Percentiles rank a stretch among this genome's conserved stretches.
Conservation (phyloP, 352 stramenopile genomes). For the Phytophthora cryptogea region DNA sequence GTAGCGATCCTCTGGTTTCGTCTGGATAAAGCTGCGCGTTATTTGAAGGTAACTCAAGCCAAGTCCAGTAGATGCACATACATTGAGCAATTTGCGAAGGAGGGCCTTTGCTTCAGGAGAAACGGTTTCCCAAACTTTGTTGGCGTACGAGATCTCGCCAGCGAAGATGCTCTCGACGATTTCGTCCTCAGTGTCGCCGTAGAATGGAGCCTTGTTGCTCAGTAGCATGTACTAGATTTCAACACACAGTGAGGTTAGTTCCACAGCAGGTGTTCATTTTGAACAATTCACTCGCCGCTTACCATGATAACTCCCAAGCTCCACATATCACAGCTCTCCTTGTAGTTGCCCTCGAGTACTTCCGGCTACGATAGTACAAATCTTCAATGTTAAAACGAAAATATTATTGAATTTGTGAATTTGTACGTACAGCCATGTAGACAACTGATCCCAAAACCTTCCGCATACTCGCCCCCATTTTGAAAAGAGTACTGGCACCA, state of each 20-base stretch:
- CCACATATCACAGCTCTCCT: slow-evolving; percentile 77
- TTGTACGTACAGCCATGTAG: slow-evolving; percentile 79
- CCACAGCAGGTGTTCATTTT: not conserved
- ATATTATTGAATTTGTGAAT: not conserved
- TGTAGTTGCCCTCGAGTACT: slow-evolving; percentile 76
- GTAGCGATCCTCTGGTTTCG: slow-evolving; percentile 52
- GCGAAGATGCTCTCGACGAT: slow-evolving; percentile 79
- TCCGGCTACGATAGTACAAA: slow-evolving; percentile 42
- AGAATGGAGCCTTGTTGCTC: slow-evolving; percentile 77
- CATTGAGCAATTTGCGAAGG: slow-evolving; percentile 75
- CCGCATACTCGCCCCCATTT: slow-evolving; percentile 76
- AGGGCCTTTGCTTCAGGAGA: slow-evolving; percentile 71
- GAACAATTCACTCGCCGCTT: not conserved
- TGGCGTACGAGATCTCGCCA: slow-evolving; percentile 57
- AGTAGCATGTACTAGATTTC: slow-evolving; percentile 77
- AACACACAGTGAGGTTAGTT: not conserved
- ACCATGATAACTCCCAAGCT: slow-evolving; percentile 87
- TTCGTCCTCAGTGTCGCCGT: slow-evolving; percentile 69
- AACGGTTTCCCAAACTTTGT: slow-evolving; percentile 55
- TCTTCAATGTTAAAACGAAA: not conserved
- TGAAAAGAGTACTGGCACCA: slow-evolving; percentile 78
- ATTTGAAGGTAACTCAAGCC: too few relatives aligned
- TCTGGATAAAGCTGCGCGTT: slow-evolving; percentile 28
- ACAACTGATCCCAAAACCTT: slow-evolving; percentile 80
- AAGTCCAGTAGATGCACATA: slow-evolving; percentile 35